Conservation (phyloP, 257 asterid genomes). For the Fraxinus americana region DNA sequence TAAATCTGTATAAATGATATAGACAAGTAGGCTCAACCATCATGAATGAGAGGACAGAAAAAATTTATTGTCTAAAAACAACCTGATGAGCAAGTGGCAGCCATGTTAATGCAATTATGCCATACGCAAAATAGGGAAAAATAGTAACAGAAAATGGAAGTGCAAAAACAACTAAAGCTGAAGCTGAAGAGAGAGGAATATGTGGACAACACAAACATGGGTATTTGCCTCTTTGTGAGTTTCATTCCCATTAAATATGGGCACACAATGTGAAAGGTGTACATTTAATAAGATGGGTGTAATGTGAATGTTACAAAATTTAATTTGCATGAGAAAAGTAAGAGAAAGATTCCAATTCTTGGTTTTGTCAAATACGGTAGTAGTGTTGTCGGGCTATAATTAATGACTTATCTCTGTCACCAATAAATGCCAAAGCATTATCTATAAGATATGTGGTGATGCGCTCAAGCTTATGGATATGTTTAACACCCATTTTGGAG, state of each 20-base stretch:
- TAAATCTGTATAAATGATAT: too few relatives aligned
- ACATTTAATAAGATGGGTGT: background rate
- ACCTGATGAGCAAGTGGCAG: background rate
- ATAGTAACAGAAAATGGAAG: slow-evolving; percentile 20
- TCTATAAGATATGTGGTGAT: slow-evolving; percentile 35
- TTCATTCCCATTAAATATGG: slow-evolving; percentile 13
- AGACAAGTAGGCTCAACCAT: background rate
- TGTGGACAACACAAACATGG: slow-evolving; percentile 28
- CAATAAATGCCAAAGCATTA: slow-evolving; percentile 32
- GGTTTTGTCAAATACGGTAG: slow-evolving; percentile 1
- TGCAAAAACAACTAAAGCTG: slow-evolving; percentile 22
- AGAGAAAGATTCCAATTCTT: slow-evolving; percentile 7
- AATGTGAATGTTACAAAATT: slow-evolving; percentile 20
- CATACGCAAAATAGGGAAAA: slow-evolving; percentile 17
- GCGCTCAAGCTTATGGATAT: background rate
- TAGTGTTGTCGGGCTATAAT: background rate
- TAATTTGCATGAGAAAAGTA: slow-evolving; percentile 7
- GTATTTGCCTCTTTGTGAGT: slow-evolving; percentile 7
- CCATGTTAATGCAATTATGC: slow-evolving; percentile 9
- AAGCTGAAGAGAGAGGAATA: slow-evolving; percentile 37
- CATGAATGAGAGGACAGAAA: background rate
- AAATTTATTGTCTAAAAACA: background rate
- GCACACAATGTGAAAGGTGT: slow-evolving; percentile 28
- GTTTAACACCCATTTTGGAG: too few relatives aligned
- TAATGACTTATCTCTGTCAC: slow-evolving; percentile 28